Percentiles rank a stretch among this genome's conserved stretches.
Conservation (phyloP, 768 basidiomycete species). For the Phlegmacium glaucopus region DNA sequence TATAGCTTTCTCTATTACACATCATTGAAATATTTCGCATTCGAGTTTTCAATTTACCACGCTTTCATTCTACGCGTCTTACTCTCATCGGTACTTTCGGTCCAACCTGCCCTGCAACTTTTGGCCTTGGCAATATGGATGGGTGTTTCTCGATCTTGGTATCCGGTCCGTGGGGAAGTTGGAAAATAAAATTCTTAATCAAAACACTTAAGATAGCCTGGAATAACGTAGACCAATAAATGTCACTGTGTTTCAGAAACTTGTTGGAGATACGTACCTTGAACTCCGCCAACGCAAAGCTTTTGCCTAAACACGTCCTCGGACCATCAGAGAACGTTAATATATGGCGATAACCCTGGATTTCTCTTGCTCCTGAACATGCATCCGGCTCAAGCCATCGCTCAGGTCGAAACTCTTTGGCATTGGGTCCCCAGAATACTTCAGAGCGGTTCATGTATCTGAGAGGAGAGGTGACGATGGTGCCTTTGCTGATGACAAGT, state of each 20-base stretch:
- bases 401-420: slow-evolving; percentile 57
- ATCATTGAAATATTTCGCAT: no score
- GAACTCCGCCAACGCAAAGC: slow-evolving; percentile 44
- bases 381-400: slow-evolving; percentile 50
- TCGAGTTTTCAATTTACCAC: neutral
- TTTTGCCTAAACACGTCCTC: slow-evolving; percentile 44
- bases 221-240: neutral
- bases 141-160: slow-evolving; percentile 35
- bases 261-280: slow-evolving; percentile 25
- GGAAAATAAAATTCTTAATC: slow-evolving; percentile 39
- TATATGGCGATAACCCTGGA: slow-evolving; percentile 48
- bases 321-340: slow-evolving; percentile 53
- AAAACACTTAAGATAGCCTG: slow-evolving; percentile 43
- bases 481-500: slow-evolving; percentile 47
- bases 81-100: slow-evolving; percentile 34
- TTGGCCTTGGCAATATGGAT: slow-evolving; percentile 36
- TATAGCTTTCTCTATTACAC: no score
- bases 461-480: slow-evolving; percentile 40
- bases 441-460: slow-evolving; percentile 46
- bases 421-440: slow-evolving; percentile 58
- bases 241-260: no score
- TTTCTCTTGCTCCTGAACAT: slow-evolving; percentile 28
- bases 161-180: slow-evolving; percentile 35
- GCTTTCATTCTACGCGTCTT: slow-evolving; percentile 22
- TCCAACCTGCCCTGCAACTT: slow-evolving; percentile 30